Conservation (phyloP, 352 stramenopile species). For the Elongisporangium anandrum region DNA sequence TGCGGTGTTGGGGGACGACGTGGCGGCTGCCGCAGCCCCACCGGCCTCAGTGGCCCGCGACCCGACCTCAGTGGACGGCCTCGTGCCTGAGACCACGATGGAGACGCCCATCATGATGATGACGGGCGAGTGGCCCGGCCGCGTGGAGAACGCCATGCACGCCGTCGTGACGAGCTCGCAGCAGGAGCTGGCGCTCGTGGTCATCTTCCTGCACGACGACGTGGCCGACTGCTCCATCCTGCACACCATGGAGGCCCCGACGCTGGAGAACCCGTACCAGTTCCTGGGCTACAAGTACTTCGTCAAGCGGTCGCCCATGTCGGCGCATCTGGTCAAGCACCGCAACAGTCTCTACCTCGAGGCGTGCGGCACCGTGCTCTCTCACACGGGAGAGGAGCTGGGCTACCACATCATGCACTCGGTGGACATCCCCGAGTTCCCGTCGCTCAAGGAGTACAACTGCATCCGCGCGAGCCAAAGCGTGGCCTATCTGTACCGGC, state of each 20-base stretch:
- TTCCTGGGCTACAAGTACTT: conserved; percentile 74
- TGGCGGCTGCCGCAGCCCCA: background rate
- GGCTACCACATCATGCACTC: conserved; percentile 73
- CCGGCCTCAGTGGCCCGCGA: conserved; percentile 13
- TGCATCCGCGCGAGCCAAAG: conserved; percentile 48
- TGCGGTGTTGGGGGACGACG: conserved; percentile 12
- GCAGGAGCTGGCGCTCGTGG: conserved; percentile 46
- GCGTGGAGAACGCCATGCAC: conserved; percentile 54
- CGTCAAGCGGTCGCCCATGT: conserved; percentile 39
- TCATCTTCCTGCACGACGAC: conserved; percentile 57
- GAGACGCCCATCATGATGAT: conserved; percentile 38
- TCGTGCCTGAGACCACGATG: conserved; percentile 21
- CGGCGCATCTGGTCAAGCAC: conserved; percentile 39
- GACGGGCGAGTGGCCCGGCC: conserved; percentile 36
- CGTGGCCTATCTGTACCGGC: conserved; percentile 50
- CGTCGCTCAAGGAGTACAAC: conserved; percentile 40
- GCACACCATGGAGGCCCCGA: conserved; percentile 46
- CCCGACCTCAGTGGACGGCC: conserved; percentile 23
- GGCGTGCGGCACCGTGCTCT: conserved; percentile 40
- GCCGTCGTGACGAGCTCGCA: conserved; percentile 46
- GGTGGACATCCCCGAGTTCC: conserved; percentile 55
- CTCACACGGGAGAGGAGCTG: conserved; percentile 32
- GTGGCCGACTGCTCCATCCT: conserved; percentile 61
- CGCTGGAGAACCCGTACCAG: conserved; percentile 34
- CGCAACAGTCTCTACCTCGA: conserved; percentile 60